phyloP scores from a whole-genome alignment of 2,329 filamentous ascomycete species.

The Trichoderma sp. region DNA sequence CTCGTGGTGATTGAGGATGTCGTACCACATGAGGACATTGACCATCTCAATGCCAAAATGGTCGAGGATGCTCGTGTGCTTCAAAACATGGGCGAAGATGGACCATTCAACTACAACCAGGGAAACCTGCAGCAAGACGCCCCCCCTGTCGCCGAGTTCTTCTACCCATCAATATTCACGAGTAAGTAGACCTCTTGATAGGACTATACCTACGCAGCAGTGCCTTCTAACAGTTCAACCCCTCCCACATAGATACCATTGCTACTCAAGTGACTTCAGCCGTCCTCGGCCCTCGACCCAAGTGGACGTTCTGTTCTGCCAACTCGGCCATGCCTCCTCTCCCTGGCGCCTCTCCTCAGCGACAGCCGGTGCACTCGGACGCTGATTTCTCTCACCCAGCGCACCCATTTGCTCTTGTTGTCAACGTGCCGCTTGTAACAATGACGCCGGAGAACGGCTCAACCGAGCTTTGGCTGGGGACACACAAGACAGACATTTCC shows the following conservation, averaged over 20 bases:
- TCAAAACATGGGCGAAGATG: slow-evolving; percentile 49
- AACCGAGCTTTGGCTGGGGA: slow-evolving; percentile 59
- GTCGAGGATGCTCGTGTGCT: slow-evolving; percentile 52
- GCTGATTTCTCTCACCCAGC: slow-evolving; percentile 55
- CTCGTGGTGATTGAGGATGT: slow-evolving; percentile 55
- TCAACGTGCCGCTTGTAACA: slow-evolving; percentile 51
- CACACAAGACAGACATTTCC: slow-evolving; percentile 40
- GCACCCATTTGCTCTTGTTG: slow-evolving; percentile 53
- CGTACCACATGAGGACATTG: slow-evolving; percentile 49
- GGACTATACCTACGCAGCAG: neutral
- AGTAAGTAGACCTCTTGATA: slow-evolving; percentile 38
- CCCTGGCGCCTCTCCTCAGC: slow-evolving; percentile 36
- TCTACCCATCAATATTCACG: slow-evolving; percentile 49
- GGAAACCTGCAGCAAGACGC: slow-evolving; percentile 62
- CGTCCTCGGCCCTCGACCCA: slow-evolving; percentile 52
- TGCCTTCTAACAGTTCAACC: neutral
- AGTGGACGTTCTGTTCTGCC: slow-evolving; percentile 56
- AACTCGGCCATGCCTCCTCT: slow-evolving; percentile 55
- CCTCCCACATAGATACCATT: slow-evolving; percentile 43
- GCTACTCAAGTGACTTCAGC: slow-evolving; percentile 54
- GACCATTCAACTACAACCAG: slow-evolving; percentile 61
- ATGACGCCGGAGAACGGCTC: slow-evolving; percentile 52
- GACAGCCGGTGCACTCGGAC: slow-evolving; percentile 58
- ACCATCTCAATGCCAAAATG: slow-evolving; percentile 58
- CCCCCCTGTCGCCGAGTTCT: slow-evolving; percentile 48